Conservation (phyloP, 2,329 filamentous ascomycete species). For the Ceratocystis cubensis region DNA sequence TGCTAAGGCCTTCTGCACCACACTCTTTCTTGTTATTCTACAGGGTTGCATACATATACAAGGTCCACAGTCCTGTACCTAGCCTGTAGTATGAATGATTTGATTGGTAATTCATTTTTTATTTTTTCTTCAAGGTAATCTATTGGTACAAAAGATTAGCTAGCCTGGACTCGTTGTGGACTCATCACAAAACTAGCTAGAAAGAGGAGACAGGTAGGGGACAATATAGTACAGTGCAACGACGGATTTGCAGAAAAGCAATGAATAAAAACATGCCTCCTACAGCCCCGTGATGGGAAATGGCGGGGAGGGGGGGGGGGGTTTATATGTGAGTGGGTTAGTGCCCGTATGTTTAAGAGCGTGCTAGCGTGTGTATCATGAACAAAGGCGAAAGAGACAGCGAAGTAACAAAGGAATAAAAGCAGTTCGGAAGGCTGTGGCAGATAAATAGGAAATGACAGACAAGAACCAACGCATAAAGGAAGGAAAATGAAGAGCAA, state of each 20-base stretch:
- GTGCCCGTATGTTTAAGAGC: neutral
- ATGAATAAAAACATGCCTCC: neutral
- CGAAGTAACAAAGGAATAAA: neutral
- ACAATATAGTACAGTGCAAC: conserved; percentile 12
- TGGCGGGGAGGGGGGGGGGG: neutral
- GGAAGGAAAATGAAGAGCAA: neutral
- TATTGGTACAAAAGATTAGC: conserved; percentile 16
- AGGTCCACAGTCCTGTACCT: neutral
- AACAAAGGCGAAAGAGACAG: conserved; percentile 7
- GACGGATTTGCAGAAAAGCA: neutral
- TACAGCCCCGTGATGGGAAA: neutral
- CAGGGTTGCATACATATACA: neutral
- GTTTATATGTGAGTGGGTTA: conserved; percentile 8
- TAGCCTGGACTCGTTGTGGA: neutral
- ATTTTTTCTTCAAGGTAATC: conserved; percentile 3
- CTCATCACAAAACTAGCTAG: neutral
- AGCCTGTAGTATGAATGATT: no score
- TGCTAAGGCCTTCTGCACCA: conserved; percentile 10
- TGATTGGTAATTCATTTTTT: neutral
- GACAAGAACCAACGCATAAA: neutral
- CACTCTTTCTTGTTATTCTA: neutral
- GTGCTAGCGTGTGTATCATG: conserved; percentile 15
- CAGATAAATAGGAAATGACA: neutral
- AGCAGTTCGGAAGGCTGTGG: neutral
- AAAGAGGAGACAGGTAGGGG: neutral